These are phyloP conservation scores for Artomyces pyxidatus DNA, from an alignment of 768 basidiomycete species.

Conservation along the genomic window DNA sequence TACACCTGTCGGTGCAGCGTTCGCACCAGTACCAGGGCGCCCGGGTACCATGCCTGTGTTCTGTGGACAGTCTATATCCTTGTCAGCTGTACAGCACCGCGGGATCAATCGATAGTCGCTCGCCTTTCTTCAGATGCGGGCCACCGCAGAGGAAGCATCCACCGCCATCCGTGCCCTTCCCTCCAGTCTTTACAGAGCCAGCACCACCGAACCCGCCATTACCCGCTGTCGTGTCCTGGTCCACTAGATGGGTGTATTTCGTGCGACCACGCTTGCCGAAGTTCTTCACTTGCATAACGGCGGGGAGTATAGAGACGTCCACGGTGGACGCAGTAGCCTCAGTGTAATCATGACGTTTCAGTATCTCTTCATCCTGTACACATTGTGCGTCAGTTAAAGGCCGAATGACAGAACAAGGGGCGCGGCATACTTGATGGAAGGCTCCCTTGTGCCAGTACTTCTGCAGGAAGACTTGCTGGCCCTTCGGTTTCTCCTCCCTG, in stretches of 20 bases:
- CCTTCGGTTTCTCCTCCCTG: slow-evolving; percentile 85
- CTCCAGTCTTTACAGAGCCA: slow-evolving; percentile 46
- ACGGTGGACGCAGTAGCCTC: slow-evolving; percentile 84
- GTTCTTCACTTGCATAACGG: slow-evolving; percentile 95
- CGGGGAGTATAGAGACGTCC: slow-evolving; percentile 82
- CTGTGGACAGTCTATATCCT: slow-evolving; percentile 28
- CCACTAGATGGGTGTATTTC: slow-evolving; percentile 93
- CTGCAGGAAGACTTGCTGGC: slow-evolving; percentile 87
- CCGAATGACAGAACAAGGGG: background rate
- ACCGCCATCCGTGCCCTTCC: slow-evolving; percentile 43
- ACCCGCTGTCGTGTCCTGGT: slow-evolving; percentile 79
- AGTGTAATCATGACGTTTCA: slow-evolving; percentile 77
- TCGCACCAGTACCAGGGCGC: slow-evolving; percentile 25
- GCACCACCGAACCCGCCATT: slow-evolving; percentile 60
- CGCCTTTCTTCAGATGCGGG: slow-evolving; percentile 88
- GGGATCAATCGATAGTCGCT: background rate
- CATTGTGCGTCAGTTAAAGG: slow-evolving; percentile 3
- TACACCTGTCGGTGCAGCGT: slow-evolving; percentile 17
- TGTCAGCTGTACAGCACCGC: background rate
- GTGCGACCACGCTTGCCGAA: slow-evolving; percentile 89
- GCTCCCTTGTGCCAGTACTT: slow-evolving; percentile 99
- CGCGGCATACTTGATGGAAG: slow-evolving; percentile 79
- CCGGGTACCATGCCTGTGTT: slow-evolving; percentile 22
- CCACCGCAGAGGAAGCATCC: slow-evolving; percentile 95
- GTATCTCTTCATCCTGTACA: slow-evolving; percentile 77